phyloP scores from a whole-genome alignment of 1,284 basidiomycete genomes.

The Pseudozyma sp. region DNA sequence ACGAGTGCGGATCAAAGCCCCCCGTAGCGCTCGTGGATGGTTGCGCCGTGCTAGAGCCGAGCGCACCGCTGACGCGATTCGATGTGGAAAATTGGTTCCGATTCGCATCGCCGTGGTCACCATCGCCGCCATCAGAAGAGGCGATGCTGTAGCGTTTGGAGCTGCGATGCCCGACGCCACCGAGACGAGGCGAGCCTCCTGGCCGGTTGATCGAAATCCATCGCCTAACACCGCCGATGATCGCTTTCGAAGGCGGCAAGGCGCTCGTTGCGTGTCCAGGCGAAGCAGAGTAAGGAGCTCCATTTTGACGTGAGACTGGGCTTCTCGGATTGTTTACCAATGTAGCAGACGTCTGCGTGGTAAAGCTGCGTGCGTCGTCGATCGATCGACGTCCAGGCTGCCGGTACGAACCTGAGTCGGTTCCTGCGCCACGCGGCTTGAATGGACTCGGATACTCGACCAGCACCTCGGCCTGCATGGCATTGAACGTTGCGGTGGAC shows the following conservation, averaged over 20 bases:
- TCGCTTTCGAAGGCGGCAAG: conserved; percentile 42
- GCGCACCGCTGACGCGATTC: conserved; percentile 4
- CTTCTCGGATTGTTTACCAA: conserved; percentile 26
- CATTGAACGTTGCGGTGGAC: conserved; percentile 19
- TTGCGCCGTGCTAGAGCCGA: not conserved
- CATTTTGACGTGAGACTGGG: conserved; percentile 21
- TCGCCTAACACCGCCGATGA: conserved; percentile 57
- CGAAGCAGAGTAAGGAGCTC: conserved; percentile 10
- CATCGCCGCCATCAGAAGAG: conserved; percentile 28
- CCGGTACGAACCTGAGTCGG: conserved; percentile 19
- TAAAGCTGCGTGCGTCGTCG: conserved; percentile 26
- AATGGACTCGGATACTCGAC: conserved; percentile 48
- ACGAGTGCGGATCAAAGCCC: conserved; percentile 39
- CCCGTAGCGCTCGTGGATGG: conserved; percentile 1
- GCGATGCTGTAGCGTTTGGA: conserved; percentile 32
- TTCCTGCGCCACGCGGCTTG: conserved; percentile 31
- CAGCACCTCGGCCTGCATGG: conserved; percentile 25
- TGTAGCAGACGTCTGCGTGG: conserved; percentile 25
- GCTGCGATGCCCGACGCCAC: conserved; percentile 9
- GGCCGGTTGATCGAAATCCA: conserved; percentile 60
- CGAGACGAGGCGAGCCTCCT: conserved; percentile 20
- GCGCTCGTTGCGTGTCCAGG: conserved; percentile 9
- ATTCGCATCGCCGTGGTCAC: conserved; percentile 10
- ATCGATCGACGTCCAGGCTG: conserved; percentile 22
- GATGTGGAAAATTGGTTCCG: conserved; percentile 5